Percentiles rank a stretch among this genome's conserved stretches.
These are phyloP conservation scores for Starmerella apis DNA, from an alignment of 805 yeast genomes.

Conservation along the genomic window DNA sequence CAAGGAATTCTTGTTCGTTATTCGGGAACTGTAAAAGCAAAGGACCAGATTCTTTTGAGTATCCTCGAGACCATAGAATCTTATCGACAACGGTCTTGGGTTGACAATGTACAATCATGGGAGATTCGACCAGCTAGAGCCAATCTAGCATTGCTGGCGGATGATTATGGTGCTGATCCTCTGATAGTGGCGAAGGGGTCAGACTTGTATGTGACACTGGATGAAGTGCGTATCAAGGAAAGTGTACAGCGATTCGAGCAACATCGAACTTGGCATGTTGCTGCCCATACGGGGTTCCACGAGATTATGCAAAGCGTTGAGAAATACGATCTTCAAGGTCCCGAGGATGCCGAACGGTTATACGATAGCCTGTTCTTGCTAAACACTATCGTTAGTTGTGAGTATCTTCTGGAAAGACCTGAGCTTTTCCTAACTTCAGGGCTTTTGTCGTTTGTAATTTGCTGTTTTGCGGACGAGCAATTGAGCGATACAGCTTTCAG, in stretches of 20 bases:
- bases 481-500: constrained; percentile 8
- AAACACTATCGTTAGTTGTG: constrained; percentile 34
- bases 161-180: constrained; percentile 34
- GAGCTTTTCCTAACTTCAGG: constrained; percentile 34
- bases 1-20: constrained; percentile 45
- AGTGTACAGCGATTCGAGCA: constrained; percentile 27
- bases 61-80: constrained; percentile 52
- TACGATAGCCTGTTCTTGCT: constrained; percentile 66
- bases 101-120: constrained; percentile 54
- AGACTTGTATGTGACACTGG: constrained; percentile 21
- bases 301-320: background rate
- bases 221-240: constrained; percentile 18
- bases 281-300: background rate
- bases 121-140: constrained; percentile 39
- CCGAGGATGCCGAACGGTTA: background rate
- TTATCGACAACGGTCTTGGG: constrained; percentile 47
- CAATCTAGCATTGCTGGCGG: constrained; percentile 31
- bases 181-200: constrained; percentile 12
- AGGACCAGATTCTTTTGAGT: constrained; percentile 52
- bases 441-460: constrained; percentile 20
- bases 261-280: constrained; percentile 2
- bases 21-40: constrained; percentile 50
- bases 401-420: constrained; percentile 30
- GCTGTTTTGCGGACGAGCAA: constrained; percentile 4
- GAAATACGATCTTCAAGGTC: constrained; percentile 5